Conservation (phyloP, 176 grass and related monocot genomes). For the Urochloa ruziziensis region DNA sequence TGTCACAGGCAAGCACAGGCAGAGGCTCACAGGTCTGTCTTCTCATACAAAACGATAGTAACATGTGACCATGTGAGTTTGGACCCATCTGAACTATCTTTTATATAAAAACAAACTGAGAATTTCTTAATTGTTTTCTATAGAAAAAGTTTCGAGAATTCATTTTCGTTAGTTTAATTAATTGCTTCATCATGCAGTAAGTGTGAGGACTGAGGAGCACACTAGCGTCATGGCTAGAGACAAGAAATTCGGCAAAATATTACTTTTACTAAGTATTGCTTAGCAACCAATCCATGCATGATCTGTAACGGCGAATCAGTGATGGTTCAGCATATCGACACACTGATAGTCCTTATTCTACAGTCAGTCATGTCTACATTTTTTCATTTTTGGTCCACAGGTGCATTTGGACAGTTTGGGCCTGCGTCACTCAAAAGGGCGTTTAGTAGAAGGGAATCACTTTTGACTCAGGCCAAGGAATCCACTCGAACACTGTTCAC, state of each 20-base stretch:
- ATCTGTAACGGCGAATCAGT: no score
- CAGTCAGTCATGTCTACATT: neutral
- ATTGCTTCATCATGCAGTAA: neutral
- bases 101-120: no score
- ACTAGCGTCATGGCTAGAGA: neutral
- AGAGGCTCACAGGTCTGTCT: neutral
- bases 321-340: no score
- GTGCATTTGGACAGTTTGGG: neutral
- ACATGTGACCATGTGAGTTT: constrained; percentile 3
- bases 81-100: neutral
- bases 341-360: neutral
- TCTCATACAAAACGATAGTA: neutral
- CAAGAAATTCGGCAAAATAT: neutral
- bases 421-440: neutral
- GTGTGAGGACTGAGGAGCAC: neutral
- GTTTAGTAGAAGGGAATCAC: neutral
- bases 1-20: neutral
- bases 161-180: no score
- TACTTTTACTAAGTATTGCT: neutral
- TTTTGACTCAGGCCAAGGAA: neutral
- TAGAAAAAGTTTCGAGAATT: neutral
- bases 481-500: neutral
- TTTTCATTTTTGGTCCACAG: no score
- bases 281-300: neutral
- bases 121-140: no score